Base-by-base conservation (phyloP, 2,329 filamentous ascomycete species). In the Shiraia sp. region DNA sequence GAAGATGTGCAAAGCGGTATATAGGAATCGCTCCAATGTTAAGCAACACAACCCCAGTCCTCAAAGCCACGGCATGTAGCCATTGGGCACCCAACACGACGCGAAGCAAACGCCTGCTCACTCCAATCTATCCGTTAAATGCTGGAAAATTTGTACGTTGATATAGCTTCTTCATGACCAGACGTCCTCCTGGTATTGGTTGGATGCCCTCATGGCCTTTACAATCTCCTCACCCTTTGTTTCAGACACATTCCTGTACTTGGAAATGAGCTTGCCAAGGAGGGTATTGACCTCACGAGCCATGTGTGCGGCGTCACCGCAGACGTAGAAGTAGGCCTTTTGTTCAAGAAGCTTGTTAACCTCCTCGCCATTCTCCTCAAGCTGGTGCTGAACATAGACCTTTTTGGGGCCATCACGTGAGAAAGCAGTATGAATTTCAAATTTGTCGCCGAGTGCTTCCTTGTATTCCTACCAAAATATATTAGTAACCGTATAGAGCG, bases 271-370 rank as follows among this genome's bases (percentile, higher is more conserved):
- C 67, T 95, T 85, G 17, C 80, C 86, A 30, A 99, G 78, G n/a
- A 90, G 83, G 16, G 85, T 78, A 69, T 95, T 96, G 63, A 96
- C 90, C 69, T 95, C 91, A 43, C 91, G 85, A 32, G 91, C 91
- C 91, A 96, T 96, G 75, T 96, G 91, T 42, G 93, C 88, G 1
- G 95, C 95, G 67, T 99, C 93, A 74, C 93, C 93, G 63, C 95
- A 99, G 44, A 99, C 92, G 70, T 99, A 99, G 70, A 99, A 91
- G 73, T 93, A 96, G 4, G 90, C 93, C 65, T 85, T 85, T 69
- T 91, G 88, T 71, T 87, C 79, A 8, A 99, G 79, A 1, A 99
- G 82, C 53, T 92, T 85, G 72, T 95, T 92, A 73, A 99, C 80
- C 60, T 96, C 83, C 61, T 88, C 81, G 45, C 88, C 85, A 36